Base-by-base conservation (phyloP, 1,284 basidiomycete species). In the Boletus semigastroideus region DNA sequence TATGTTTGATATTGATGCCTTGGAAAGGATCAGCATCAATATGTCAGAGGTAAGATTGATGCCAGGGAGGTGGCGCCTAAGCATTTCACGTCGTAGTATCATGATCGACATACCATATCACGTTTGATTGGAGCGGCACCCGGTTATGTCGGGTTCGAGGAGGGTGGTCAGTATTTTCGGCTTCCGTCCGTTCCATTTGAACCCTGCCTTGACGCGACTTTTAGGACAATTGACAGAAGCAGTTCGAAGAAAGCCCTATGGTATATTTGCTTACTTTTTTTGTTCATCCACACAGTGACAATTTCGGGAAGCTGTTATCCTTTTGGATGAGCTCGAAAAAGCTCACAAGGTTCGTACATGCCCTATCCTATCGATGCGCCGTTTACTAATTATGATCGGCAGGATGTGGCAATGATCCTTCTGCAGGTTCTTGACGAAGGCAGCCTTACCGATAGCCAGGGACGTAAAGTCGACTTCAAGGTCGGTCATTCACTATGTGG, bases 381-480 rank as follows among this genome's bases (percentile, higher is more conserved):
- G 16, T 22, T 7, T 14, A 44, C 17, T 44, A 6, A 51, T 42
- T 25, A 52, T 10, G 25, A 42, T 41, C 45, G 28, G 28, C 51
- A 83, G 78, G 93, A 94, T 61, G 92, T 97, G 25, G 82, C 90
- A 2, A 92, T 95, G 83, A 92, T 96, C 54, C 76, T 97, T 13
- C 78, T 98, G 4, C 94, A 97, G 69, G 89, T 98, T 51, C 80
- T 98, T 31, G 94, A 98, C 62, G 94, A 98, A 69, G 94, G 94
- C 11, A 83, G 76, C 49, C 77, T 97, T 55, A 96, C 93, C 1
- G 94, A 98, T 66, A 88, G 85, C 57, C 84, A 90, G 65, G 87
- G 87, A 30, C 74, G 78, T 42, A 88, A 86, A 62, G 83, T 88
- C 8, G 88, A 92, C 68, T 92, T 93, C 75, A 88, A 86, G 74